Conservation (phyloP, 495 filamentous ascomycete species). For the Hypomontagnella monticulosa region DNA sequence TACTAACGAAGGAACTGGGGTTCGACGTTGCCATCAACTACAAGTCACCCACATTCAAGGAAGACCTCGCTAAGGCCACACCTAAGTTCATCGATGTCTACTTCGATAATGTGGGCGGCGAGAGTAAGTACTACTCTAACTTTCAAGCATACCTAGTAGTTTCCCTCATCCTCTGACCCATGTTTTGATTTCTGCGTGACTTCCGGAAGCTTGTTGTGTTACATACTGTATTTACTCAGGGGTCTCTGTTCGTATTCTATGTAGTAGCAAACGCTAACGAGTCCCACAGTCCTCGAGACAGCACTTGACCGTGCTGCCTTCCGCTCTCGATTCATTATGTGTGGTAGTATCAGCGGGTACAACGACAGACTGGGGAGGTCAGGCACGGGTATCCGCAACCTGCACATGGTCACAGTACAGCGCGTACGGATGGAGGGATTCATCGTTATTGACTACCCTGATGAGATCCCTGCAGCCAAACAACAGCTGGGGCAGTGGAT, state of each 20-base stretch:
- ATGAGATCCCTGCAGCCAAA: constrained; percentile 52
- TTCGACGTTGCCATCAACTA: constrained; percentile 76
- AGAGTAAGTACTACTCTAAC: constrained; percentile 45
- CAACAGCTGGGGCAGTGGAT: constrained; percentile 62
- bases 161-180: too few relatives aligned
- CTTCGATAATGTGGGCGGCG: constrained; percentile 67
- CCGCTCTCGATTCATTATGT: constrained; percentile 68
- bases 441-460: constrained; percentile 64
- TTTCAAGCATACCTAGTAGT: too few relatives aligned
- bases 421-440: constrained; percentile 68
- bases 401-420: constrained; percentile 49
- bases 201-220: too few relatives aligned
- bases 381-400: constrained; percentile 44
- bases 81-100: constrained; percentile 71
- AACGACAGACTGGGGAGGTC: constrained; percentile 51
- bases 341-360: constrained; percentile 62
- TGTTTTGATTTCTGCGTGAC: neutral
- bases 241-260: too few relatives aligned
- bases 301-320: constrained; percentile 65
- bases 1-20: constrained; percentile 67
- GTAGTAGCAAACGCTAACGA: constrained; percentile 28
- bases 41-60: constrained; percentile 64
- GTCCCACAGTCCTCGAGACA: constrained; percentile 63
- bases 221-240: too few relatives aligned
- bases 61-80: constrained; percentile 67